Base-by-base conservation (phyloP, 345 rosid genomes). In the Acer negundo region DNA sequence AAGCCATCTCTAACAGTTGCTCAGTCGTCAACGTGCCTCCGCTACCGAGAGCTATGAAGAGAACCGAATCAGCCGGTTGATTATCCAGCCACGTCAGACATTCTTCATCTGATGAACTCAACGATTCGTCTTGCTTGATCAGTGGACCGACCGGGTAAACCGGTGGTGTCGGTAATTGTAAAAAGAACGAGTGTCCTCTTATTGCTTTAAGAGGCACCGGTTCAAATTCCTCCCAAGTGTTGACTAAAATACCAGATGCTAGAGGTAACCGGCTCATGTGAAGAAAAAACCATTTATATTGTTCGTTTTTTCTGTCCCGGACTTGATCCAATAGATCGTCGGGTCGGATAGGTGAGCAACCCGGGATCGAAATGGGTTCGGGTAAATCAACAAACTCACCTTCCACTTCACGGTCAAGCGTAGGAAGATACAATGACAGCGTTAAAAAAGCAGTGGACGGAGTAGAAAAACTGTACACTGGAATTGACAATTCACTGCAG, bases 41-140 rank as follows among this genome's bases (percentile, higher is more conserved):
- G 17, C 90, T 89, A 20, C 92, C 90, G 1, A 82, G 74, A 3
- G 82, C 72, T 5, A 89, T 75, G 20, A 81, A 82, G 17, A 89
- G 51, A 10, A 87, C 90, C 6, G 89, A 77, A 49, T 69, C 80
- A 35, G 64, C n/a, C 9, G 85, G 89, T 23, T 84, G 87, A 71
- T 24, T 65, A 62, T 82, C 83, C 2, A 89, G 85, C 90, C 92
- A 89, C 0, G 71, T 75, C 9, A 61, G 40, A 28, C 62, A 46
- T 49, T 69, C 68, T 15, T 7, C 3, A 24, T 77, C 75, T 9
- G 62, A 66, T 0, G 55, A 46, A 11, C 35, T 62, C 35, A 24
- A 13, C 17, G 20, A 10, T 64, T 81, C 80, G 4, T 26, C 62
- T 16, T 53, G 76, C 12, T 71, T 73, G 75, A 80, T 59, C 20